These are phyloP conservation scores for Macroventuria anomochaeta DNA, from an alignment of 2,329 filamentous ascomycete genomes.

Conservation along the genomic window DNA sequence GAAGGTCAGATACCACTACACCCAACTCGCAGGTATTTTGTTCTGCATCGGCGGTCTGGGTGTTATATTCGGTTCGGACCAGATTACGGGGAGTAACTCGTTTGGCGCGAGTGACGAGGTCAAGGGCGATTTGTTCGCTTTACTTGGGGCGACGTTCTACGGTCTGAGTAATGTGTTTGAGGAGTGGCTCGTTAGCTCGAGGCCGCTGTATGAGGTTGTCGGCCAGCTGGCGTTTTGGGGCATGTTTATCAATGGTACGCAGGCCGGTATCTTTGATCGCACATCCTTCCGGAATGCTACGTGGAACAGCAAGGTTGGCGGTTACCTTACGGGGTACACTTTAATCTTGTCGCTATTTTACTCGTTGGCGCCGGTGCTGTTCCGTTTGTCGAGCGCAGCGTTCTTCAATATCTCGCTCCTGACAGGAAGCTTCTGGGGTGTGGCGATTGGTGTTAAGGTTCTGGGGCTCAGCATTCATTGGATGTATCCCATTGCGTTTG, in stretches of 20 bases:
- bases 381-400: slow-evolving; percentile 87
- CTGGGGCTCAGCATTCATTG: slow-evolving; percentile 83
- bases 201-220: slow-evolving; percentile 90
- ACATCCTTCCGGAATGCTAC: slow-evolving; percentile 63
- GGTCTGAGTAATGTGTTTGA: slow-evolving; percentile 90
- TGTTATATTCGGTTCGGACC: slow-evolving; percentile 83
- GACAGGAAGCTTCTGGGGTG: slow-evolving; percentile 96
- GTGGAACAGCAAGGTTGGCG: slow-evolving; percentile 64
- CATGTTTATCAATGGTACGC: slow-evolving; percentile 87
- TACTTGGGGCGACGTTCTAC: slow-evolving; percentile 89
- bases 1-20: slow-evolving; percentile 84
- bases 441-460: slow-evolving; percentile 87
- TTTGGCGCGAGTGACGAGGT: slow-evolving; percentile 73
- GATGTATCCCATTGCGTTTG: slow-evolving; percentile 95
- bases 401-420: slow-evolving; percentile 97
- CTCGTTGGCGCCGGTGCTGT: slow-evolving; percentile 80
- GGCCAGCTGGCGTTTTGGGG: slow-evolving; percentile 89
- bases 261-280: slow-evolving; percentile 92
- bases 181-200: slow-evolving; percentile 88
- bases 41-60: slow-evolving; percentile 92
- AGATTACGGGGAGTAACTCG: slow-evolving; percentile 77
- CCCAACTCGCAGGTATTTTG: slow-evolving; percentile 85
- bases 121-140: slow-evolving; percentile 91
- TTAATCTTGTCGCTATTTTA: slow-evolving; percentile 85
- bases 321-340: slow-evolving; percentile 91